Percentiles rank a stretch among this genome's conserved stretches.
These are phyloP conservation scores for Syzygium jambos DNA, from an alignment of 345 rosid genomes.

Conservation along the genomic window DNA sequence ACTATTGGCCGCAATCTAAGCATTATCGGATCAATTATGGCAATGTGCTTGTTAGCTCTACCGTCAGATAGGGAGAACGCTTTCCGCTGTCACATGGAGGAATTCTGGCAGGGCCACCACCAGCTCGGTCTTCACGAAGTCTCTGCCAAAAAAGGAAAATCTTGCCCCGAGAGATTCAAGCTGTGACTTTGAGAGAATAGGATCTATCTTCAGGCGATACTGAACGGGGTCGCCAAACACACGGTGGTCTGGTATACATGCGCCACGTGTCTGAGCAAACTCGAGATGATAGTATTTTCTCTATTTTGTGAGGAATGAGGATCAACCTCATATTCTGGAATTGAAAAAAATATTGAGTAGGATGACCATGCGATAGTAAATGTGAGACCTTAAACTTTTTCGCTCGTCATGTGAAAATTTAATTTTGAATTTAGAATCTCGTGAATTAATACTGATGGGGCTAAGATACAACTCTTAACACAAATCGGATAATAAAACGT, in stretches of 20 bases:
- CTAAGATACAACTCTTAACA: background rate
- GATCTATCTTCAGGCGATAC: background rate
- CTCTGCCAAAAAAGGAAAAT: background rate
- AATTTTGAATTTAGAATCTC: rapidly evolving
- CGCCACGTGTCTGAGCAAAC: background rate
- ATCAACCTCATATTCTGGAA: background rate
- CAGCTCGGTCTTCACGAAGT: background rate
- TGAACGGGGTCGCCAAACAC: background rate
- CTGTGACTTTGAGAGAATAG: background rate
- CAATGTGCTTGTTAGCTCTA: conserved; percentile 15
- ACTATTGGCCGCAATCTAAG: conserved; percentile 77
- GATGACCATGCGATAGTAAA: background rate
- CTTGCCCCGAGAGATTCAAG: background rate
- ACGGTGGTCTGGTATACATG: rapidly evolving
- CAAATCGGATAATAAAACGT: background rate
- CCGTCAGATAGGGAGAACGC: conserved; percentile 8
- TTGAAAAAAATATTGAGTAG: no score
- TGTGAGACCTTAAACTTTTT: background rate
- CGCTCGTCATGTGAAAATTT: background rate
- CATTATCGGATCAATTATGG: conserved; percentile 39
- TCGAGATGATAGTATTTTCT: background rate
- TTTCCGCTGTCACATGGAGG: conserved; percentile 13
- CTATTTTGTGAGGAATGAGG: background rate
- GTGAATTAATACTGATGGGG: background rate
- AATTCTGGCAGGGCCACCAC: background rate